Conservation (phyloP, 192 early-diverging fungal genomes). For the Phlyctochytrium planicorne region DNA sequence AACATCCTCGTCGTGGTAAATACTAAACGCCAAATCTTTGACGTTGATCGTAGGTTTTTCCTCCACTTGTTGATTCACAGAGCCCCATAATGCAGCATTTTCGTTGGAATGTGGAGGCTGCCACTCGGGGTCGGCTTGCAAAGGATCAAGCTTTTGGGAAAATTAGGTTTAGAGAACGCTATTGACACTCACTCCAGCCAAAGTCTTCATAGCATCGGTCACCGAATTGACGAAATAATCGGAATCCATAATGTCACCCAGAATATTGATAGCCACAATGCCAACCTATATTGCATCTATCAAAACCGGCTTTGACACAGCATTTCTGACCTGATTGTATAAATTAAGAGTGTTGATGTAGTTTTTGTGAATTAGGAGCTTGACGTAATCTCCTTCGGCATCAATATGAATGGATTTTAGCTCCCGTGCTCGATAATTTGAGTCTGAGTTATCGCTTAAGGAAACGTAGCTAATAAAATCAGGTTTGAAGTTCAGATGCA, state of each 20-base stretch:
- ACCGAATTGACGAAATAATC: constrained; percentile 11
- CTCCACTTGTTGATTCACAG: constrained; percentile 14
- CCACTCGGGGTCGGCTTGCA: constrained; percentile 8
- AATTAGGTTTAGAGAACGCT: background rate
- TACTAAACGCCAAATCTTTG: constrained; percentile 19
- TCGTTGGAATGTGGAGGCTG: constrained; percentile 1
- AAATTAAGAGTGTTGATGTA: constrained; percentile 71
- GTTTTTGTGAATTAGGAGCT: constrained; percentile 67
- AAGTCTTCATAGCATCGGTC: constrained; percentile 9
- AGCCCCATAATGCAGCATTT: constrained; percentile 35
- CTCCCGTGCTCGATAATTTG: constrained; percentile 66
- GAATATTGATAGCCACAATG: constrained; percentile 58
- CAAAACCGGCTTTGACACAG: background rate
- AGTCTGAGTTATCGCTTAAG: constrained; percentile 60
- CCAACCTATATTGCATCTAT: constrained; percentile 46
- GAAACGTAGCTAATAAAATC: constrained; percentile 55
- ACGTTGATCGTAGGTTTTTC: constrained; percentile 17
- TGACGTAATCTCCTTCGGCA: constrained; percentile 63
- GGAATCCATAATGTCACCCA: constrained; percentile 49
- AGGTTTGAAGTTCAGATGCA: constrained; percentile 7
- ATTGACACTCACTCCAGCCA: constrained; percentile 28
- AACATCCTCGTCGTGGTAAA: constrained; percentile 38
- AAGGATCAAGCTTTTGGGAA: constrained; percentile 1
- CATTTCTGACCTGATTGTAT: constrained; percentile 67
- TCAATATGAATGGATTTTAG: constrained; percentile 76